Conservation (phyloP, 495 filamentous ascomycete genomes). For the Jackrogersella multiformis region DNA sequence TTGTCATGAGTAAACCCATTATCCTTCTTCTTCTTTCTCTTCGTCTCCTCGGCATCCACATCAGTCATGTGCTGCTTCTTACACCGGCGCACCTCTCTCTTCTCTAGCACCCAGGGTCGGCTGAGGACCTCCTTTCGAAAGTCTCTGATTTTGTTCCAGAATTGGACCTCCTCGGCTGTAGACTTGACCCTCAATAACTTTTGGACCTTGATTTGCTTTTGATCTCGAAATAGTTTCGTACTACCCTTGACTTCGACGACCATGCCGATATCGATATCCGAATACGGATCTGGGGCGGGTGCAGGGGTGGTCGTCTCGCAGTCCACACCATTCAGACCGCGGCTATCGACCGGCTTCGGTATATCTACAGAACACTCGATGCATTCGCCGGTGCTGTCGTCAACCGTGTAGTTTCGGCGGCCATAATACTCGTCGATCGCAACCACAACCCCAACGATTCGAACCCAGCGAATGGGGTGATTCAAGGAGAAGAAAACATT, state of each 20-base stretch:
- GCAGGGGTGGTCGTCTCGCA: neutral
- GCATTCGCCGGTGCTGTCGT: slow-evolving; percentile 84
- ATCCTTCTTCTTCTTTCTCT: slow-evolving; percentile 48
- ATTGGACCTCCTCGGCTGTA: slow-evolving; percentile 79
- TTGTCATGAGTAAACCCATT: slow-evolving; percentile 27
- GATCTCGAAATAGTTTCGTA: slow-evolving; percentile 67
- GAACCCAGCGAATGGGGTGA: slow-evolving; percentile 89
- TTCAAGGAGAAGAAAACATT: slow-evolving; percentile 82
- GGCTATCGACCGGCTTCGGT: slow-evolving; percentile 24
- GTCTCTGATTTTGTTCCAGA: slow-evolving; percentile 72
- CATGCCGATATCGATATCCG: slow-evolving; percentile 68
- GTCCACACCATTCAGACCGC: slow-evolving; percentile 7
- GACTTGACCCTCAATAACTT: slow-evolving; percentile 66
- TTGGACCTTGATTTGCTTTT: slow-evolving; percentile 74
- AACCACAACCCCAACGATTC: slow-evolving; percentile 79
- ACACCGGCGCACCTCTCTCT: slow-evolving; percentile 63
- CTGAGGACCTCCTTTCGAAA: slow-evolving; percentile 72
- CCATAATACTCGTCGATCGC: slow-evolving; percentile 72
- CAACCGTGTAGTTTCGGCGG: slow-evolving; percentile 73
- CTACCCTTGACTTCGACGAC: slow-evolving; percentile 83
- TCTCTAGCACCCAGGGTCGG: slow-evolving; percentile 71
- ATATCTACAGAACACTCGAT: slow-evolving; percentile 64
- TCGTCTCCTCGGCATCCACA: slow-evolving; percentile 53
- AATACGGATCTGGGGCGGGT: slow-evolving; percentile 14
- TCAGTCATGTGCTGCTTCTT: slow-evolving; percentile 55